Conservation (phyloP, 1,284 basidiomycete genomes). For the Sanghuangporus baumii region DNA sequence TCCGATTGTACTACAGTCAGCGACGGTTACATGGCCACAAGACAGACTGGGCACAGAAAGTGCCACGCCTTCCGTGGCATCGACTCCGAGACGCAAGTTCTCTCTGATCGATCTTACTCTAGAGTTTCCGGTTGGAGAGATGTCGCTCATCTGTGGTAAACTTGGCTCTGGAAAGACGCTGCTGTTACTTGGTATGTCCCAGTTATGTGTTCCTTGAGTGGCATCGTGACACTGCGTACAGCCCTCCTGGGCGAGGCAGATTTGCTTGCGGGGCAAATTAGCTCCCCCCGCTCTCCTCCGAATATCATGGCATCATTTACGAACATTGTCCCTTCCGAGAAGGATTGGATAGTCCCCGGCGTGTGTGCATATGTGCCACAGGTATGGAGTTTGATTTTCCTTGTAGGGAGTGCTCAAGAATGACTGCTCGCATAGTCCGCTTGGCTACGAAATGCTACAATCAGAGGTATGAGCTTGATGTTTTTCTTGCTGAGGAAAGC, state of each 20-base stretch:
- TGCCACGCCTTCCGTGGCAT: slow-evolving; percentile 47
- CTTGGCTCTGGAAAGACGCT: slow-evolving; percentile 82
- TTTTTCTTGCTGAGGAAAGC: neutral
- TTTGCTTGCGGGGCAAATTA: slow-evolving; percentile 70
- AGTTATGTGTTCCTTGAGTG: neutral
- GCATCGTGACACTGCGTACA: slow-evolving; percentile 22
- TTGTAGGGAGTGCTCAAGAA: neutral
- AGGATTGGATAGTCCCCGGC: slow-evolving; percentile 73
- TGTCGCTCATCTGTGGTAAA: slow-evolving; percentile 81
- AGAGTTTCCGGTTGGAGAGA: slow-evolving; percentile 71
- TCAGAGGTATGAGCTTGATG: slow-evolving; percentile 53
- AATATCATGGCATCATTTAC: slow-evolving; percentile 64
- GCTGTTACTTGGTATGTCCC: slow-evolving; percentile 54
- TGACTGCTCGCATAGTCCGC: slow-evolving; percentile 37
- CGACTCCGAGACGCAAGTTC: slow-evolving; percentile 77
- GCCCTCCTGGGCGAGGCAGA: slow-evolving; percentile 92
- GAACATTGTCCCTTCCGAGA: slow-evolving; percentile 34
- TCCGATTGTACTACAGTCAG: slow-evolving; percentile 71
- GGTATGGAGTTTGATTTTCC: slow-evolving; percentile 28
- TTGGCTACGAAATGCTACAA: slow-evolving; percentile 90
- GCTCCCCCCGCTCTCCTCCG: slow-evolving; percentile 80
- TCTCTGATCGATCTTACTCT: slow-evolving; percentile 75
- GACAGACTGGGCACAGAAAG: slow-evolving; percentile 49
- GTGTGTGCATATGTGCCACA: slow-evolving; percentile 94
- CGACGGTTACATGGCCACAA: slow-evolving; percentile 87